Evolutionary conservation across 1,284 basidiomycete genomes (phyloP).

Genomic region (Malassezia pachydermatis): DNA sequence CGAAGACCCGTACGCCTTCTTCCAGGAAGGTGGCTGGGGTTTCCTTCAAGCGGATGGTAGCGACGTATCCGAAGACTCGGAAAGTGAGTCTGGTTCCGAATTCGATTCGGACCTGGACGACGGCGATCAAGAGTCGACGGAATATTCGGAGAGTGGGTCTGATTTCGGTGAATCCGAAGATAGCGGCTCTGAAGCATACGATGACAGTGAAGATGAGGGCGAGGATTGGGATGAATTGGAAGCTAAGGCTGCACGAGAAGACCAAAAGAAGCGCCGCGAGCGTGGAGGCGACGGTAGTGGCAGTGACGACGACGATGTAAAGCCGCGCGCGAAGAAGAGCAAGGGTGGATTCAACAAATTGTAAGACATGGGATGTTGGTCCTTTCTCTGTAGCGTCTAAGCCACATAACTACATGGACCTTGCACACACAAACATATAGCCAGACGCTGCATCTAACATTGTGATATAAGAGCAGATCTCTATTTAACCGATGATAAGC

Average conservation of each 20-base stretch:
- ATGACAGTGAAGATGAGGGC: constrained; percentile 54
- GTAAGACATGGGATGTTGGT: too few relatives aligned
- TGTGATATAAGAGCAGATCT: too few relatives aligned
- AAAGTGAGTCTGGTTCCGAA: constrained; percentile 40
- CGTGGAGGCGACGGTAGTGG: constrained; percentile 24
- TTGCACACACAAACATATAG: too few relatives aligned
- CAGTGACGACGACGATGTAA: constrained; percentile 21
- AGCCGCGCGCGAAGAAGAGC: constrained; percentile 12
- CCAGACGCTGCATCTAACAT: too few relatives aligned
- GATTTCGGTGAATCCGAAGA: constrained; percentile 46
- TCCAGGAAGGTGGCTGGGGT: constrained; percentile 86
- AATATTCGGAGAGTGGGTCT: constrained; percentile 35
- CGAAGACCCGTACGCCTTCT: constrained; percentile 80
- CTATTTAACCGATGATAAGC: constrained; percentile 18
- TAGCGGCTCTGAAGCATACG: constrained; percentile 58
- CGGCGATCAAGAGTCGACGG: constrained; percentile 41
- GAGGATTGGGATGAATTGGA: constrained; percentile 95
- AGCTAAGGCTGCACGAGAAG: constrained; percentile 54
- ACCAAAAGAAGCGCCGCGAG: constrained; percentile 35
- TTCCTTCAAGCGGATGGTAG: constrained; percentile 56
- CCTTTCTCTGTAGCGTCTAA: too few relatives aligned
- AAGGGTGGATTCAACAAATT: constrained; percentile 7
- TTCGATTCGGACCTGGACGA: constrained; percentile 46
- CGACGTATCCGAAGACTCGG: constrained; percentile 19
- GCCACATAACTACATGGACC: too few relatives aligned